These are phyloP conservation scores for Aspergillus piperis DNA, from an alignment of 2,329 filamentous ascomycete species.

Conservation along the genomic window DNA sequence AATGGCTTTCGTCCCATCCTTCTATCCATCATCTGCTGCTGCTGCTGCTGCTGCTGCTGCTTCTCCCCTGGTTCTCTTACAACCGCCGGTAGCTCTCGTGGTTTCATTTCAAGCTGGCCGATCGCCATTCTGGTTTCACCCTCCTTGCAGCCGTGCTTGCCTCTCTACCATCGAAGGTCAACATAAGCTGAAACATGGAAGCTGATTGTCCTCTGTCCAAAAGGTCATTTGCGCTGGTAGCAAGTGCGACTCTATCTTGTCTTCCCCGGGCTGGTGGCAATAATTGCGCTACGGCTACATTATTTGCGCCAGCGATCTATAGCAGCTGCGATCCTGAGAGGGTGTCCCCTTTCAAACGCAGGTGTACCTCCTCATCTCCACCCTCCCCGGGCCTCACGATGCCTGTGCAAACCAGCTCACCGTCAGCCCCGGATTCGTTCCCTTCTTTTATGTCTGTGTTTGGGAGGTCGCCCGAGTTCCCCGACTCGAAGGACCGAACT, in stretches of 20 bases:
- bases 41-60: slow-evolving; percentile 6
- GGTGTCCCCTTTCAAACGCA: slow-evolving; percentile 34
- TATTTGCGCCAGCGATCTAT: slow-evolving; percentile 27
- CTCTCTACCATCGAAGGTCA: slow-evolving; percentile 18
- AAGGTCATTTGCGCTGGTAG: slow-evolving; percentile 46
- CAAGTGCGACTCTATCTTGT: slow-evolving; percentile 34
- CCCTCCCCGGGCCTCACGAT: slow-evolving; percentile 30
- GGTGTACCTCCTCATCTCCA: slow-evolving; percentile 23
- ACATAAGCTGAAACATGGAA: slow-evolving; percentile 26
- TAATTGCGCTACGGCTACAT: slow-evolving; percentile 18
- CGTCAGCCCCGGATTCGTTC: slow-evolving; percentile 48
- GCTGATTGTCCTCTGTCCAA: slow-evolving; percentile 34
- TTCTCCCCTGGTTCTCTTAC: slow-evolving; percentile 14
- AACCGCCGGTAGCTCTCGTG: slow-evolving; percentile 19
- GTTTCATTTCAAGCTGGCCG: slow-evolving; percentile 22
- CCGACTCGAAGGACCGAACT: slow-evolving; percentile 32
- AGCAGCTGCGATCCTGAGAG: slow-evolving; percentile 31
- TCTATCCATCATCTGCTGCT: slow-evolving; percentile 11
- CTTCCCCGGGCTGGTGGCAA: slow-evolving; percentile 32
- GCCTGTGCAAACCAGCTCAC: slow-evolving; percentile 44
- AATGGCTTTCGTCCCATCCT: slow-evolving; percentile 13
- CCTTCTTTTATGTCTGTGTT: slow-evolving; percentile 58
- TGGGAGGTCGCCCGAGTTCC: slow-evolving; percentile 35
- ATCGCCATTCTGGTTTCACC: slow-evolving; percentile 30
- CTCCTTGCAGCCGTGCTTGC: slow-evolving; percentile 31